These are phyloP conservation scores for Ophiosphaerella korrae DNA, from an alignment of 2,329 filamentous ascomycete genomes.

Conservation along the genomic window DNA sequence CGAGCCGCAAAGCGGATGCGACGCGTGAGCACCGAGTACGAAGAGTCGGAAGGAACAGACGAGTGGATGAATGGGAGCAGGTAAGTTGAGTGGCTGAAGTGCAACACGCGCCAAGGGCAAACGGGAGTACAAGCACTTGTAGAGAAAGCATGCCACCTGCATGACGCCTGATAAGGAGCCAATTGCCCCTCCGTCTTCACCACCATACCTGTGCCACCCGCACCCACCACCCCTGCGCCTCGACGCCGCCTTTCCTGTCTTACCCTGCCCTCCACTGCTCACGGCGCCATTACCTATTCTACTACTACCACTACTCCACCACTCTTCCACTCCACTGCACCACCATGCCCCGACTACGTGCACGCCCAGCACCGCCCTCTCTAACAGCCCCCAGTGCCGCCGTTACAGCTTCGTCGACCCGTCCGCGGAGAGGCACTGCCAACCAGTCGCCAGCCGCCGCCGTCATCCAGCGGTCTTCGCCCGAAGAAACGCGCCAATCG, in stretches of 20 bases:
- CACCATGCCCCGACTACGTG: constrained; percentile 46
- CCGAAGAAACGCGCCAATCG: constrained; percentile 51
- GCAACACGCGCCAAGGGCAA: constrained; percentile 31
- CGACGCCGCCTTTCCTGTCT: background rate
- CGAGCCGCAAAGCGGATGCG: constrained; percentile 47
- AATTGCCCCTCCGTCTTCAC: constrained; percentile 21
- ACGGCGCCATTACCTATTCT: background rate
- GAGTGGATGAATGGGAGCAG: constrained; percentile 41
- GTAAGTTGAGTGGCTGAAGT: constrained; percentile 39
- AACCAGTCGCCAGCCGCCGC: constrained; percentile 42
- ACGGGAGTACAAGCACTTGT: constrained; percentile 25
- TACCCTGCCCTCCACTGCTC: too few species aligned
- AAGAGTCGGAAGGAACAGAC: constrained; percentile 40
- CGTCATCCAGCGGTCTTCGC: constrained; percentile 47
- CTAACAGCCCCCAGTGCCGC: constrained; percentile 43
- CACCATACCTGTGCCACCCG: constrained; percentile 25
- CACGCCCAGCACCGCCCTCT: constrained; percentile 37
- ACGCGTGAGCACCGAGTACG: constrained; percentile 48
- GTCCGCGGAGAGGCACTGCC: constrained; percentile 44
- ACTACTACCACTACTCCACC: constrained; percentile 19
- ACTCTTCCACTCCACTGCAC: constrained; percentile 13
- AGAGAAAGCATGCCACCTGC: constrained; percentile 13
- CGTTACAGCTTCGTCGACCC: constrained; percentile 43
- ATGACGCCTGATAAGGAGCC: constrained; percentile 7
- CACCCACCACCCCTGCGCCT: constrained; percentile 23